A percentile compares a stretch with the other conserved stretches of the same genome.
Evolutionary conservation across 169 alveolate genomes (phyloP).

Genomic region (Plasmodium cynomolgi): DNA sequence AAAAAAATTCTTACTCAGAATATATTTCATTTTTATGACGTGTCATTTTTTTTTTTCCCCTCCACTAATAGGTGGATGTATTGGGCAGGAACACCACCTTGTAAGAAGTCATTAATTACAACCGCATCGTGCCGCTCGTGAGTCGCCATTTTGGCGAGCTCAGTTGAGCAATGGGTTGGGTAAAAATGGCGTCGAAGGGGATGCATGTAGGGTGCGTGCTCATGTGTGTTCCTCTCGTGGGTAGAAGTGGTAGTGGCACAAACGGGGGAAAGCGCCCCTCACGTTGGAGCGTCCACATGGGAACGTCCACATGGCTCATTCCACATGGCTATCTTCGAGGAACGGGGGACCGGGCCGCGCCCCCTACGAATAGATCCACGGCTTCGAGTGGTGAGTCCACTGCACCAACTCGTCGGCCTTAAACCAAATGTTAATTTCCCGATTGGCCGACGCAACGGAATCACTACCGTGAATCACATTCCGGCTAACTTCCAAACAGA

Average conservation of each 20-base stretch:
- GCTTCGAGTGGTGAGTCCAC: slow-evolving; percentile 78
- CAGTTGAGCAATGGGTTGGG: neutral
- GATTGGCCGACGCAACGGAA: slow-evolving; percentile 93
- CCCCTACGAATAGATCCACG: slow-evolving; percentile 32
- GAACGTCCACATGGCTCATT: too few relatives aligned
- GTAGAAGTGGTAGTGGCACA: neutral
- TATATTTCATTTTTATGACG: neutral
- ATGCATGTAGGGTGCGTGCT: neutral
- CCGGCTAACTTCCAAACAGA: slow-evolving; percentile 94
- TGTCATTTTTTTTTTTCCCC: neutral
- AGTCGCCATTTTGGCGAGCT: neutral
- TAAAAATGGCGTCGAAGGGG: neutral
- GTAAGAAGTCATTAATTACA: neutral
- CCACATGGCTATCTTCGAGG: neutral
- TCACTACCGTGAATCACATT: slow-evolving; percentile 97
- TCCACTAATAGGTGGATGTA: neutral
- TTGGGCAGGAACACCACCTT: neutral
- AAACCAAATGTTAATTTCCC: slow-evolving; percentile 97
- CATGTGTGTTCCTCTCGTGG: neutral
- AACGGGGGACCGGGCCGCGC: neutral
- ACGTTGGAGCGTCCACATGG: neutral
- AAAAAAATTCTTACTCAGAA: neutral
- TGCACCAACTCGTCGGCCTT: slow-evolving; percentile 92
- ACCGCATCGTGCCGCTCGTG: neutral
- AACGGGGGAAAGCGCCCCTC: neutral